Evolutionary conservation across 2,329 filamentous ascomycete species (phyloP).

Genomic region (Fonsecaea nubica): DNA sequence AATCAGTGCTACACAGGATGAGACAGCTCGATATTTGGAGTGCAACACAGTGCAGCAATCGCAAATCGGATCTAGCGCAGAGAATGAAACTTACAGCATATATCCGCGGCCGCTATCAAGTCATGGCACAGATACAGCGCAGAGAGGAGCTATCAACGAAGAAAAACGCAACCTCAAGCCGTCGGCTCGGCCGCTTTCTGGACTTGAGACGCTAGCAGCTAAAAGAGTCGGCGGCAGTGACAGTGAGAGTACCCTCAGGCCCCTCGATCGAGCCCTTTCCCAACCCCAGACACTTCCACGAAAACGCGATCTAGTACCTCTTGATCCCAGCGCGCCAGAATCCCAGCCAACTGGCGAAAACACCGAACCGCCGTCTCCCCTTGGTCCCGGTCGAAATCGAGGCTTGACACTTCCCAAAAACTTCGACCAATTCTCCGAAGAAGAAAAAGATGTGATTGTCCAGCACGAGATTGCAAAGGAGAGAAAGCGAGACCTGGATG

Average conservation of each 20-base stretch:
- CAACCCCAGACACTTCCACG: not conserved
- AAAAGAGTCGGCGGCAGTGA: not conserved
- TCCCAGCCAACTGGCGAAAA: not conserved
- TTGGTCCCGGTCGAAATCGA: not conserved
- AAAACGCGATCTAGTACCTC: not conserved
- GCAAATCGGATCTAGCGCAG: not conserved
- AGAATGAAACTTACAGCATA: not conserved
- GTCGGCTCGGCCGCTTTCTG: not conserved
- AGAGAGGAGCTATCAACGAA: not conserved
- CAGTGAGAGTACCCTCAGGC: not conserved
- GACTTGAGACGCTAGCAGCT: slow-evolving; percentile 20
- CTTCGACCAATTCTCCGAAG: slow-evolving; percentile 22
- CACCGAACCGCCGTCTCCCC: not conserved
- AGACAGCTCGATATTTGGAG: too few relatives aligned
- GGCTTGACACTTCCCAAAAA: slow-evolving; percentile 25
- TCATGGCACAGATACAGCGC: not conserved
- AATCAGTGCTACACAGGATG: not conserved
- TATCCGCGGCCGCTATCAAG: not conserved
- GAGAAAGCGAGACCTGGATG: slow-evolving; percentile 31
- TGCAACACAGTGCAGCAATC: too few relatives aligned
- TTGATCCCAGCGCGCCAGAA: not conserved
- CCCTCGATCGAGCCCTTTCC: not conserved
- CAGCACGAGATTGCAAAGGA: slow-evolving; percentile 35
- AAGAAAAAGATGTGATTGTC: slow-evolving; percentile 25
- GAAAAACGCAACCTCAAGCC: not conserved